These are phyloP conservation scores for Skeletonema grethae DNA, from an alignment of 108 stramenopile species.

Conservation along the genomic window DNA sequence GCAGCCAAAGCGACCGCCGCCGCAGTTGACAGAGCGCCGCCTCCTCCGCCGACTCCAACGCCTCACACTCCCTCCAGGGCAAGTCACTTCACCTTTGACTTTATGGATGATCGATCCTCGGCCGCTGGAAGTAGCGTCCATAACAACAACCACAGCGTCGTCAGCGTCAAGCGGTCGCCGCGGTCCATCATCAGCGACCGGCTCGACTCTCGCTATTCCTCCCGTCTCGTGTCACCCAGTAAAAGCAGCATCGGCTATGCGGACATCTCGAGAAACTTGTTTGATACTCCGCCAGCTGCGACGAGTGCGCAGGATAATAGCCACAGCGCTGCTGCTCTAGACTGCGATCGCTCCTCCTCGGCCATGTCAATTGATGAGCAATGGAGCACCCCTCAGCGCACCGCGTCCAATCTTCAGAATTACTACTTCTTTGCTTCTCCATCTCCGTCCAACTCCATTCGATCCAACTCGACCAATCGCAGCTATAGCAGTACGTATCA, in stretches of 20 bases:
- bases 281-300: background rate
- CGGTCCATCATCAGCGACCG: background rate
- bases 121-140: background rate
- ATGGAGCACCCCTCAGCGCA: background rate
- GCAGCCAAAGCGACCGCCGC: background rate
- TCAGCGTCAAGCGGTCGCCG: background rate
- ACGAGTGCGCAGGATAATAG: background rate
- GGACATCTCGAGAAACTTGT: slow-evolving; percentile 19
- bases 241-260: background rate
- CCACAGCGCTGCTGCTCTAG: background rate
- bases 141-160: background rate
- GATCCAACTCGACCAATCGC: slow-evolving; percentile 2
- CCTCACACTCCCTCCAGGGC: background rate
- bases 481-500: background rate
- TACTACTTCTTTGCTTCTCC: background rate
- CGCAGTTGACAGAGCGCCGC: background rate
- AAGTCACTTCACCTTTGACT: slow-evolving; percentile 25
- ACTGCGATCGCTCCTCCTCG: background rate
- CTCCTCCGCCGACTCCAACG: slow-evolving; percentile 1
- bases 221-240: slow-evolving; percentile 8
- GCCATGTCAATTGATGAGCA: background rate
- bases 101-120: slow-evolving; percentile 10
- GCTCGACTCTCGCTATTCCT: slow-evolving; percentile 18
- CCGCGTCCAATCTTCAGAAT: no score
- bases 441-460: slow-evolving; percentile 1